A percentile compares a stretch with the other conserved stretches of the same genome.
Evolutionary conservation across 192 early-diverging fungal species (phyloP).

Genomic region (Coemansia sp.): DNA sequence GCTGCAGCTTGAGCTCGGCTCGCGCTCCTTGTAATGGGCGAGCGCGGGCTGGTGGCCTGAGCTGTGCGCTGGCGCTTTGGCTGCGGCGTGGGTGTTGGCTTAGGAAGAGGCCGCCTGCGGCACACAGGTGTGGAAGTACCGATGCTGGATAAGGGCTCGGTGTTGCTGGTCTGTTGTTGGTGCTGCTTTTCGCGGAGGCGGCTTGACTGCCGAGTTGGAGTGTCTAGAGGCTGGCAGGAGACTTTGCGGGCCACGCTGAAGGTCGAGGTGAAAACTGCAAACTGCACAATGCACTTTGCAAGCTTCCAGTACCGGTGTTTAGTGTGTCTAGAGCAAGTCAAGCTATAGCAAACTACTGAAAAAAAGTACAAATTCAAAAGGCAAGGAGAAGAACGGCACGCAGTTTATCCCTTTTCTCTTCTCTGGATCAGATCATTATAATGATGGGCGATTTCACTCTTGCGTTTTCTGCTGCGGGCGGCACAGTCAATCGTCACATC

Average conservation of each 20-base stretch:
- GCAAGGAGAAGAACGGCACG: neutral
- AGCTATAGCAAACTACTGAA: neutral
- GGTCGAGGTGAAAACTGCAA: conserved; percentile 16
- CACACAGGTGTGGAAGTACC: neutral
- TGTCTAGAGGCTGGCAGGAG: conserved; percentile 8
- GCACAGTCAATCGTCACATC: neutral
- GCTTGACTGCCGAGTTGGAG: conserved; percentile 25
- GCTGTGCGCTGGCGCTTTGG: conserved; percentile 16
- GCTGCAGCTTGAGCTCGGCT: too few relatives aligned
- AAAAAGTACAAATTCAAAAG: neutral
- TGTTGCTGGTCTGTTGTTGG: neutral
- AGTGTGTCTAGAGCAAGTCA: neutral
- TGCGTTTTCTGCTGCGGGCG: conserved; percentile 10
- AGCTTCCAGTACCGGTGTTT: neutral
- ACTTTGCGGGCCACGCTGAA: conserved; percentile 36
- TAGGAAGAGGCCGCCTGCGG: conserved; percentile 1
- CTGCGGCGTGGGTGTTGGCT: neutral
- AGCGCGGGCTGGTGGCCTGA: too few relatives aligned
- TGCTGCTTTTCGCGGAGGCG: conserved; percentile 28
- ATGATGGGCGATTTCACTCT: neutral
- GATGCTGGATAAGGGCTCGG: neutral
- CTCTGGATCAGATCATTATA: conserved; percentile 1
- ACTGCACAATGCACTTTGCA: conserved; percentile 26
- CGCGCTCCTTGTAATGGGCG: too few relatives aligned
- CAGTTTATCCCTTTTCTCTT: neutral